Evolutionary conservation across 2,329 filamentous ascomycete genomes (phyloP).

Genomic region (Lizonia empirigonia): DNA sequence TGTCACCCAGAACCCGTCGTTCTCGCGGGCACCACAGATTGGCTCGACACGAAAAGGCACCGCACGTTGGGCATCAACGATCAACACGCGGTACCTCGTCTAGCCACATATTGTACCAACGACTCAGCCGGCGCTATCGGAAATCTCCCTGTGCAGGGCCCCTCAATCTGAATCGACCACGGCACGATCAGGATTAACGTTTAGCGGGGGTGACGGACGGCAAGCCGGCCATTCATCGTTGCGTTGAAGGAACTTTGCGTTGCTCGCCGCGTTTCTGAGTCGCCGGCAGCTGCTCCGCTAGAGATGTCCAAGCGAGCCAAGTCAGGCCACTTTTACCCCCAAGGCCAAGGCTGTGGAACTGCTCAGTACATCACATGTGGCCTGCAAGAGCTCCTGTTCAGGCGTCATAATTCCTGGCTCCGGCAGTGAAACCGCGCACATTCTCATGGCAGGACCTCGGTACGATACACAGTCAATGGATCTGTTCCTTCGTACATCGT

Average conservation of each 20-base stretch:
- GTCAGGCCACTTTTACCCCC: conserved; percentile 15
- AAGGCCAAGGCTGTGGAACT: conserved; percentile 14
- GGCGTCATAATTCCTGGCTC: conserved; percentile 5
- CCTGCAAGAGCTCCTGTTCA: background rate
- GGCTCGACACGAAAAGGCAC: background rate
- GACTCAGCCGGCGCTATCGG: conserved; percentile 11
- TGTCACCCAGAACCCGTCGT: conserved; percentile 1
- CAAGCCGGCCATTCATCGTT: conserved; percentile 15
- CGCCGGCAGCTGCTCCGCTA: conserved; percentile 8
- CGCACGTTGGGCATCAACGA: conserved; percentile 12
- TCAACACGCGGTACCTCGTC: conserved; percentile 5
- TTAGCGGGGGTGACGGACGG: conserved; percentile 15
- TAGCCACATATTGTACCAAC: conserved; percentile 4
- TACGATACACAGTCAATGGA: too few relatives aligned
- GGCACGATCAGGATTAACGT: conserved; percentile 18
- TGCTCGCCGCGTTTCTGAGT: conserved; percentile 6
- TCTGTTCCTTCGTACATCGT: background rate
- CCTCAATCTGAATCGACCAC: conserved; percentile 14
- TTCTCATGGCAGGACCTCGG: conserved; percentile 3
- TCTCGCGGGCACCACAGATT: conserved; percentile 8
- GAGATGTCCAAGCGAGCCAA: conserved; percentile 10
- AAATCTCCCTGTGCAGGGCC: conserved; percentile 11
- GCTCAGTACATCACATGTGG: conserved; percentile 15
- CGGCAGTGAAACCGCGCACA: too few relatives aligned
- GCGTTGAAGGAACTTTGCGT: conserved; percentile 5